A percentile compares a stretch with the other conserved stretches of the same genome.
Conservation (phyloP, 495 filamentous ascomycete genomes). For the Melanomma pulvis-pyrius region DNA sequence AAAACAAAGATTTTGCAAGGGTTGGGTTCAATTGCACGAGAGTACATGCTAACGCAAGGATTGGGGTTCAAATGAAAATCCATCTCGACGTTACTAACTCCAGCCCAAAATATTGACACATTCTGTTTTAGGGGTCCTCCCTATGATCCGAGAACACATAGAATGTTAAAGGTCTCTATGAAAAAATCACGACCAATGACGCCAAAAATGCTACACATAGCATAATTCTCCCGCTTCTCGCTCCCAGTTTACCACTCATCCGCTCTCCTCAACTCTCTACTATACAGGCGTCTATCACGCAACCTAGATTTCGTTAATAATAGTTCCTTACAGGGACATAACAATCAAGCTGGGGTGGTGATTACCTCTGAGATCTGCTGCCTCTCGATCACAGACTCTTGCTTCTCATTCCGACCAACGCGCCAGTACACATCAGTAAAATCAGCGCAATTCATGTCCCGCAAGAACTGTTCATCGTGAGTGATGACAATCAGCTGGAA, state of each 20-base stretch:
- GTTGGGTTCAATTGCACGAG: no score
- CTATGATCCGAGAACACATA: no score
- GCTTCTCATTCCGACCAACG: constrained; percentile 77
- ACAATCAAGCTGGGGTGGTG: neutral
- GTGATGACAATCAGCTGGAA: constrained; percentile 99
- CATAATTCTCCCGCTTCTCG: neutral
- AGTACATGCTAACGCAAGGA: no score
- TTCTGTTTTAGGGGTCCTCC: no score
- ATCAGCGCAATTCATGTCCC: constrained; percentile 90
- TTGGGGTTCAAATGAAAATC: no score
- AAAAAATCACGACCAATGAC: no score
- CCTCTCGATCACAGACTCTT: constrained; percentile 82
- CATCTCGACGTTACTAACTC: no score
- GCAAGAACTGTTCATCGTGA: constrained; percentile 96
- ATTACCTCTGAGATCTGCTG: constrained; percentile 57
- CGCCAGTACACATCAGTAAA: constrained; percentile 91
- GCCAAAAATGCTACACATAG: neutral
- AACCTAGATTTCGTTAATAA: neutral
- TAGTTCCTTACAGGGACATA: neutral
- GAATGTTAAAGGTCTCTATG: no score
- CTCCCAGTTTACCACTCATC: neutral
- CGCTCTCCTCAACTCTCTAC: neutral
- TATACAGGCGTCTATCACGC: neutral
- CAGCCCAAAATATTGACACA: no score
- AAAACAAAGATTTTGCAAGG: no score